Base-by-base conservation (phyloP, 345 rosid genomes). In the Gossypium australe region DNA sequence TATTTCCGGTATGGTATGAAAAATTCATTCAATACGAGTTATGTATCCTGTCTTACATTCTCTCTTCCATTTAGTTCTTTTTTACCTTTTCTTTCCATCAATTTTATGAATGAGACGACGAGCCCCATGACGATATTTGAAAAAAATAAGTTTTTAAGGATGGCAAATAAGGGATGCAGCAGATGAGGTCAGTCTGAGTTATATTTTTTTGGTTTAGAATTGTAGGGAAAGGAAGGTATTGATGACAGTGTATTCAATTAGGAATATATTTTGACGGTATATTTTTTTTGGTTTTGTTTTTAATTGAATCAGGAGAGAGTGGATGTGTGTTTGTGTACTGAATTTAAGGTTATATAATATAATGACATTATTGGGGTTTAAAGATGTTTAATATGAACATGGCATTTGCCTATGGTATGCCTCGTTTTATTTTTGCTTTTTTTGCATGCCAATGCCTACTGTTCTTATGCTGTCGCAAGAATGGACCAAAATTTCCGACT, bases 1-100 rank as follows among this genome's bases (percentile, higher is more conserved):
- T 3, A 6, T 57, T 22, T 57, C 16, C 25, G 5, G 10, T 20
- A 10, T 58, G 34, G 71, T 24, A 70, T 17, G 76, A 72, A 27
- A 75, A 75, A 65, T 61, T 45, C 67, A 76, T 58, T 18, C 58
- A 62, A 73, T 73, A 74, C 73, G 82, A 85, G 80, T 79, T 72
- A 51, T 68, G 78, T 80, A 57, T 67, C 78, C 60, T 18, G 41
- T 47, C 57, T 66, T 76, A 51, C 29, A 61, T 80, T 76, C 70
- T 75, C 58, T 71, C 34, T 58, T 24, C 62, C 62, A 59, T 69
- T 78, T 47, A n/a, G 16, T 71, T 64, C 53, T 74, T 62, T 34
- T 67, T 53, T 9, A 57, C 83, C 82, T 75, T 34, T 73, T 75
- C 76, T 74, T 79, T 60, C 76, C 69, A 55, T 70, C 18, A 48